Evolutionary conservation across 805 yeast species (phyloP).

Genomic region (Starmera dryadoides): DNA sequence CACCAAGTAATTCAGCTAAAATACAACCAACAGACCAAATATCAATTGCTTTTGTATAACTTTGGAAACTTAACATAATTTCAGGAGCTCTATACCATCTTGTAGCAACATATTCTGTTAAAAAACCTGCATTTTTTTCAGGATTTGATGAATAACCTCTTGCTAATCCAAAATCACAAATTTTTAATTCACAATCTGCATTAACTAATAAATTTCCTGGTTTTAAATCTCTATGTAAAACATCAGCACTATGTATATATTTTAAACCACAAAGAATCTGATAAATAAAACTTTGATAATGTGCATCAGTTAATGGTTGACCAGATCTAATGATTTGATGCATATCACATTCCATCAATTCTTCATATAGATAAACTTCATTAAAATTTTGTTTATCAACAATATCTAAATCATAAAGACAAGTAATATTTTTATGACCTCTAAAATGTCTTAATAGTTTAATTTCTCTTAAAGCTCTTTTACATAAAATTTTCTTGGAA

Average conservation of each 20-base stretch:
- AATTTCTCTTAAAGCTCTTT: slow-evolving; percentile 85
- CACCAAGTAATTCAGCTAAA: slow-evolving; percentile 86
- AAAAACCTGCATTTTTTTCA: slow-evolving; percentile 82
- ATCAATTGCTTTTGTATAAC: slow-evolving; percentile 94
- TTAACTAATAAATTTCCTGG: slow-evolving; percentile 91
- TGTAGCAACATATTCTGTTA: slow-evolving; percentile 97
- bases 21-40: slow-evolving; percentile 98
- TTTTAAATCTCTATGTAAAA: slow-evolving; percentile 87
- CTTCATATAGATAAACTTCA: slow-evolving; percentile 91
- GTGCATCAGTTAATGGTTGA: slow-evolving; percentile 90
- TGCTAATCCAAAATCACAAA: slow-evolving; percentile 95
- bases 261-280: slow-evolving; percentile 87
- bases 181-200: slow-evolving; percentile 93
- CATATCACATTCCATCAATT: slow-evolving; percentile 97
- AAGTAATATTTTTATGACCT: slow-evolving; percentile 94
- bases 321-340: slow-evolving; percentile 94
- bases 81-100: slow-evolving; percentile 99
- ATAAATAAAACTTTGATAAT: slow-evolving; percentile 87
- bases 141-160: slow-evolving; percentile 82
- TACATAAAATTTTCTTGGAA: slow-evolving; percentile 83
- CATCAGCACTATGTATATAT: slow-evolving; percentile 88
- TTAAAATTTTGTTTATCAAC: slow-evolving; percentile 68
- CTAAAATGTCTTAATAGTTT: slow-evolving; percentile 87
- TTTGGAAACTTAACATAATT: slow-evolving; percentile 89
- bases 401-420: slow-evolving; percentile 90